Evolutionary conservation across 225 moss, liverwort and hornwort species (phyloP).

Genomic region (Polytrichum commune): DNA sequence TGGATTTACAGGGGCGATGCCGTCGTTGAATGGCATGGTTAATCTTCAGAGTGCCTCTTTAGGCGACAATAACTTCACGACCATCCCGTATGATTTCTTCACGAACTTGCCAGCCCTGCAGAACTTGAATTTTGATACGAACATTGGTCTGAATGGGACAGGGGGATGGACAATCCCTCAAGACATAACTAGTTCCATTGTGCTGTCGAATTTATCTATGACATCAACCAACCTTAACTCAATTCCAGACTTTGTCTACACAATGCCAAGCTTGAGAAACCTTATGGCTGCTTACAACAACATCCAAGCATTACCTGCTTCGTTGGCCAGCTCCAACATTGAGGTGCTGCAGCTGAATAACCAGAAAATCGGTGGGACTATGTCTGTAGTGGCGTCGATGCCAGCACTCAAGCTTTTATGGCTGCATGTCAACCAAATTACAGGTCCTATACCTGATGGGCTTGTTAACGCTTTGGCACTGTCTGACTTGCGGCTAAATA

Average conservation of each 20-base stretch:
- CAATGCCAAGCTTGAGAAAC: conserved; percentile 59
- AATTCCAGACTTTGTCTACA: conserved; percentile 66
- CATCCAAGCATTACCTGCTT: conserved; percentile 42
- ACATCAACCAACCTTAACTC: conserved; percentile 46
- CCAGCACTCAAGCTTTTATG: conserved; percentile 56
- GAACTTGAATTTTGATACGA: conserved; percentile 59
- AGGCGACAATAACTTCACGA: conserved; percentile 58
- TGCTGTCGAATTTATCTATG: conserved; percentile 60
- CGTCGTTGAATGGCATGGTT: conserved; percentile 61
- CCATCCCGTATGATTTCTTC: conserved; percentile 76
- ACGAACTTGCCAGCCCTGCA: conserved; percentile 36
- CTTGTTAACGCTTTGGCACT: conserved; percentile 48
- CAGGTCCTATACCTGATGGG: conserved; percentile 68
- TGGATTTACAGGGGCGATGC: conserved; percentile 61
- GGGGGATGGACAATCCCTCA: conserved; percentile 73
- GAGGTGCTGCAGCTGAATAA: conserved; percentile 71
- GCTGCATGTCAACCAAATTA: conserved; percentile 79
- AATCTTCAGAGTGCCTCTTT: conserved; percentile 46
- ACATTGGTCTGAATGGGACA: conserved; percentile 51
- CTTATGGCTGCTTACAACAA: conserved; percentile 67
- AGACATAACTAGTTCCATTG: conserved; percentile 33
- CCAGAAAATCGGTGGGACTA: conserved; percentile 59
- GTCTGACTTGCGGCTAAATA: conserved; percentile 58
- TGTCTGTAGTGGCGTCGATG: conserved; percentile 62
- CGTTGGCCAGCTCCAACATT: conserved; percentile 62